These are phyloP conservation scores for Turritis glabra DNA, from an alignment of 345 rosid genomes.

Conservation along the genomic window DNA sequence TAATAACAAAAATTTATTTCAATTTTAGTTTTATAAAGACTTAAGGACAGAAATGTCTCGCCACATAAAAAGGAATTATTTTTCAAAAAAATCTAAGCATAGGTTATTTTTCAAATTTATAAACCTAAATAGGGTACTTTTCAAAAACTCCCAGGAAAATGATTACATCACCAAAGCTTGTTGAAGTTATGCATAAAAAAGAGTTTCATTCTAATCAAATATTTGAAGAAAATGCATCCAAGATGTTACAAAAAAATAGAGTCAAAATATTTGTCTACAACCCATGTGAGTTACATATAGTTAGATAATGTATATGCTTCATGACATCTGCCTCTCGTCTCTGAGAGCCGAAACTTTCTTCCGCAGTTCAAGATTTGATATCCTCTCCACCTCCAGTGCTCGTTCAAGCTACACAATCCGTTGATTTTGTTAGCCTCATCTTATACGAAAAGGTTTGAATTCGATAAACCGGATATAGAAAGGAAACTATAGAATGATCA, in stretches of 20 bases:
- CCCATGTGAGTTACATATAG: slow-evolving; percentile 13
- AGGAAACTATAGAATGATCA: neutral
- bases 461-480: neutral
- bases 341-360: slow-evolving; percentile 49
- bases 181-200: neutral
- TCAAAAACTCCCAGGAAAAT: too few relatives aligned
- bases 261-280: slow-evolving; percentile 12
- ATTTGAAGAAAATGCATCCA: slow-evolving; percentile 6
- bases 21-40: too few relatives aligned
- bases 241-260: slow-evolving; percentile 25
- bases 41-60: too few relatives aligned
- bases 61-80: too few relatives aligned
- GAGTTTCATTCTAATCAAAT: neutral
- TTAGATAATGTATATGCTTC: slow-evolving; percentile 20
- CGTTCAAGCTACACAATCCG: slow-evolving; percentile 63
- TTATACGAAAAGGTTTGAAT: neutral
- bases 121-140: too few relatives aligned
- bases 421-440: slow-evolving; percentile 3
- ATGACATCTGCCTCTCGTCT: slow-evolving; percentile 17
- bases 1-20: too few relatives aligned
- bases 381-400: slow-evolving; percentile 82
- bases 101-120: too few relatives aligned
- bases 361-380: slow-evolving; percentile 75
- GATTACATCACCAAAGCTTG: too few relatives aligned
- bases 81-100: too few relatives aligned